Base-by-base conservation (phyloP, 192 early-diverging fungal species). In the Geosiphon pyriformis region DNA sequence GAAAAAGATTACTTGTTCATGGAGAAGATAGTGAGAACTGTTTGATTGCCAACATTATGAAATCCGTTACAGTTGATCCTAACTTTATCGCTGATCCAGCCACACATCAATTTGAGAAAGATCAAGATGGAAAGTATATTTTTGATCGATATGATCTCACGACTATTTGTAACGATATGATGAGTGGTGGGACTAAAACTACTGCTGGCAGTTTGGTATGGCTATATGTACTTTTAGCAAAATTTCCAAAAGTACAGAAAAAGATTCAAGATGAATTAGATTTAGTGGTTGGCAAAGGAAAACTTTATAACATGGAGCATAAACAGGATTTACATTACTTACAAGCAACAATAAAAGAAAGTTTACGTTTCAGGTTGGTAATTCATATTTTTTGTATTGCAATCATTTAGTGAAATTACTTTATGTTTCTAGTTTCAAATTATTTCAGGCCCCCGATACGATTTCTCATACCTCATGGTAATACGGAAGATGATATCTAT, bases 401-500 rank as follows among this genome's bases (percentile, higher is more conserved):
- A 54, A 2, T n/a, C n/a, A 54, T 25, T 25, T 54, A 54, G 10
- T 54, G 10, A 11, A 54, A 11, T 2, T 4, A 1, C 1, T 25
- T 3, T 25, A 29, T 29, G n/a, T n/a, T n/a, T n/a, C n/a, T n/a
- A n/a, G n/a, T n/a, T n/a, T n/a, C n/a, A n/a, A n/a, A n/a, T n/a
- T n/a, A n/a, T 57, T 33, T 57, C 10, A 29, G 23, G n/a, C 30
- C 30, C 2, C 17, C 23, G 30, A n/a, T n/a, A n/a, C n/a, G n/a
- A n/a, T n/a, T n/a, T n/a, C n/a, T n/a, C n/a, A n/a, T n/a, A n/a
- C n/a, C n/a, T n/a, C 55, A 57, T 57, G 25, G 25, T n/a, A 57
- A 4, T 10, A 29, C 55, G n/a, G 18, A 57, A 30, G 55, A 57
- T 57, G 54, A 56, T 29, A 31, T 56, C 18, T 56, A 56, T 56